These are phyloP conservation scores for Linnemannia hyalina DNA, from an alignment of 192 early-diverging fungal genomes.

Conservation along the genomic window DNA sequence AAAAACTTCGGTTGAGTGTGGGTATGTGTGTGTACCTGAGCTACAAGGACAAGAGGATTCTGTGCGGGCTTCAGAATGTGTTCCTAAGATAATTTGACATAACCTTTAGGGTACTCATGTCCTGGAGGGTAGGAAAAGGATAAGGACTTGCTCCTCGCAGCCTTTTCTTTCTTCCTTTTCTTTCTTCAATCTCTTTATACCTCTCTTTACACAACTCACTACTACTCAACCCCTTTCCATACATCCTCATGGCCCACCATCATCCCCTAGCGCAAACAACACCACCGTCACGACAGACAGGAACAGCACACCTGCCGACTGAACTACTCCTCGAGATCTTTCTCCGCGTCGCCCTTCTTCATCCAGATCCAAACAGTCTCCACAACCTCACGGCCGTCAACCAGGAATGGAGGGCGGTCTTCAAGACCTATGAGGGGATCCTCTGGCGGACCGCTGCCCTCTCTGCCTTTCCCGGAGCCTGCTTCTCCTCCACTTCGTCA, in stretches of 20 bases:
- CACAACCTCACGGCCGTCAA: slow-evolving; percentile 5
- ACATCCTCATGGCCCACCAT: background rate
- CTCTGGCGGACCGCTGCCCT: slow-evolving; percentile 29
- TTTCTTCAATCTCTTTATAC: background rate
- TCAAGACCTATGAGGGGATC: background rate
- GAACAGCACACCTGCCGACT: slow-evolving; percentile 8
- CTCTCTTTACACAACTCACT: background rate
- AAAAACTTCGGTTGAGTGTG: background rate
- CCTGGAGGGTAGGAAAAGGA: background rate
- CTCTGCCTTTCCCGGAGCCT: slow-evolving; percentile 2
- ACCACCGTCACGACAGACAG: too few species aligned
- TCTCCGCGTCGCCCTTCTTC: background rate
- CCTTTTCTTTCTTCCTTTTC: background rate
- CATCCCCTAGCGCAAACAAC: background rate
- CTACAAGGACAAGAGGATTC: background rate
- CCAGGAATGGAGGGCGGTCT: background rate
- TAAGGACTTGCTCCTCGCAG: background rate
- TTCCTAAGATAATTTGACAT: slow-evolving; percentile 17
- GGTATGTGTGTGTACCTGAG: too few species aligned
- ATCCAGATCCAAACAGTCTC: slow-evolving; percentile 7
- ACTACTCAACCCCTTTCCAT: background rate
- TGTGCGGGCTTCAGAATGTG: background rate
- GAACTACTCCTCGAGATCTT: slow-evolving; percentile 37
- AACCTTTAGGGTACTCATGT: slow-evolving; percentile 11
- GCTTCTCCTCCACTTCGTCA: background rate